These are phyloP conservation scores for Leishmania amazonensis DNA, from an alignment of 208 protist species.

Conservation along the genomic window DNA sequence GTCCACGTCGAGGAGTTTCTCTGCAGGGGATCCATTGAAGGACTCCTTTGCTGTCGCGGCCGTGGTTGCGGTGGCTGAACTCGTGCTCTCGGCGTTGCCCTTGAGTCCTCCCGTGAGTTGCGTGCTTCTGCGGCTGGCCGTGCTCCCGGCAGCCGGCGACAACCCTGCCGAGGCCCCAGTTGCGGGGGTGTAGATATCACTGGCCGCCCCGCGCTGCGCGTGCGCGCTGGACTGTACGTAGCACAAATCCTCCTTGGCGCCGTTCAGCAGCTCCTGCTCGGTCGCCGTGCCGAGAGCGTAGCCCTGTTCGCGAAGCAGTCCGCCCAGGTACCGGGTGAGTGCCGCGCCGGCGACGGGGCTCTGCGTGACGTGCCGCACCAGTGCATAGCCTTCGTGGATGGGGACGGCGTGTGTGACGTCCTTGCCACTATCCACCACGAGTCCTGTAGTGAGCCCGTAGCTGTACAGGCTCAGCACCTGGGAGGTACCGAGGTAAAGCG, in stretches of 20 bases:
- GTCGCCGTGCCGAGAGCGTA: slow-evolving; percentile 90
- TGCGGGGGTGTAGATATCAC: not conserved
- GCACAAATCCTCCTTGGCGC: slow-evolving; percentile 93
- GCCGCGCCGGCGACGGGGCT: slow-evolving; percentile 75
- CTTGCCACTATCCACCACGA: slow-evolving; percentile 93
- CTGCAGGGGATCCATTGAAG: not conserved
- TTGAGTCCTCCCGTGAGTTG: not conserved
- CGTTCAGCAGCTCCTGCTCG: slow-evolving; percentile 86
- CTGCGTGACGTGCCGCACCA: slow-evolving; percentile 85
- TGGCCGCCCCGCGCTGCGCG: not conserved
- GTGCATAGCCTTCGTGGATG: slow-evolving; percentile 93
- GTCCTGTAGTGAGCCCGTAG: slow-evolving; percentile 93
- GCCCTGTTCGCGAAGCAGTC: slow-evolving; percentile 69
- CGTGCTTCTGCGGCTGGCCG: not conserved
- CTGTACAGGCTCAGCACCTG: slow-evolving; percentile 94
- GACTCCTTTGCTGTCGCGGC: not conserved
- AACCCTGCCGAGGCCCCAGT: not conserved
- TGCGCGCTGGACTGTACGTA: slow-evolving; percentile 58
- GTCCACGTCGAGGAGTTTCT: not conserved
- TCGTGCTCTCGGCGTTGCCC: not conserved
- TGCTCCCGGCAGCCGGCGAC: not conserved
- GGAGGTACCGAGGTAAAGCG: slow-evolving; percentile 90
- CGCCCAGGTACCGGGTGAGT: slow-evolving; percentile 85
- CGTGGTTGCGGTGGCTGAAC: not conserved
- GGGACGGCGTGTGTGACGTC: slow-evolving; percentile 87